Evolutionary conservation across 345 rosid genomes (phyloP).

Genomic region (Eucalyptus caleyi): DNA sequence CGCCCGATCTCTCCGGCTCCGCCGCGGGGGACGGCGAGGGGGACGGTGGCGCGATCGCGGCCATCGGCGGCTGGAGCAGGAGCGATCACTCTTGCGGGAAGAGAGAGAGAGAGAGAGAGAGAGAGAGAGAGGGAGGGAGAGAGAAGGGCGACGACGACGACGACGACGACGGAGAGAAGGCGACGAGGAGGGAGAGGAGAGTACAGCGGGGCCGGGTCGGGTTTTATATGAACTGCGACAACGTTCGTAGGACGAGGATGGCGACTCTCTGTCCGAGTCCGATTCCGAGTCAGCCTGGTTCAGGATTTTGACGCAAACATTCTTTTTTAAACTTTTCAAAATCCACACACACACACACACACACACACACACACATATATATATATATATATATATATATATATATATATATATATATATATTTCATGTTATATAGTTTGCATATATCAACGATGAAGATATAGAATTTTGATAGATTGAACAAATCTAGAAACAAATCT

Average conservation of each 20-base stretch:
- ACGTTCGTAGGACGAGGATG: not conserved
- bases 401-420: fast-evolving
- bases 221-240: not conserved
- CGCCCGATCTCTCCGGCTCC: not conserved
- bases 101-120: not conserved
- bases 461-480: not conserved
- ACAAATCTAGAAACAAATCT: not conserved
- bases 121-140: not conserved
- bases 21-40: constrained; percentile 5
- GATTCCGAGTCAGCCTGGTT: not conserved
- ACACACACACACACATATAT: fast-evolving
- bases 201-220: not conserved
- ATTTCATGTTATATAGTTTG: no score
- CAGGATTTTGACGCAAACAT: not conserved
- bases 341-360: not conserved
- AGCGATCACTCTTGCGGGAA: not conserved
- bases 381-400: not conserved
- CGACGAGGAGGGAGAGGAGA: not conserved
- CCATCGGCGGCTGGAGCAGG: not conserved
- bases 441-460: not conserved
- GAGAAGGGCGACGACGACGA: constrained; percentile 11
- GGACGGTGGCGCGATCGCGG: not conserved
- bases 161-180: not conserved
- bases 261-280: not conserved
- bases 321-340: not conserved